phyloP scores from a whole-genome alignment of 257 asterid genomes.

The Solanum tarapatanum region DNA sequence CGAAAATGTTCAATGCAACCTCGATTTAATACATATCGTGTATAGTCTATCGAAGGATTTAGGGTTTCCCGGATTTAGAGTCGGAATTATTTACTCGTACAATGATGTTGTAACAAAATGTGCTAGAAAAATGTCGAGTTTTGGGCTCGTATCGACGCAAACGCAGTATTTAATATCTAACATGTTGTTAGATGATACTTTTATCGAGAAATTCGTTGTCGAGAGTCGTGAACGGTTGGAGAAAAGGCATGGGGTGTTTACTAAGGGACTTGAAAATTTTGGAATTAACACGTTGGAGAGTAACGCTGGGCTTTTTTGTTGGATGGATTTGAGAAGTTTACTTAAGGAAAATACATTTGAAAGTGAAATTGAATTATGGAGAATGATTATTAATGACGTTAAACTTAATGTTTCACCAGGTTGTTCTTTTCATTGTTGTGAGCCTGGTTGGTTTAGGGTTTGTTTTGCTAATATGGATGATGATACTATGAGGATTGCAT shows the following conservation, averaged over 20 bases:
- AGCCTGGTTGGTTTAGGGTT: conserved; percentile 5
- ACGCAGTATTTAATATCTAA: not conserved
- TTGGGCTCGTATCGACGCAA: conserved; percentile 1
- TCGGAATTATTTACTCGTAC: conserved; percentile 8
- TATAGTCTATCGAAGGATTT: conserved; percentile 8
- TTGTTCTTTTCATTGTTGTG: not conserved
- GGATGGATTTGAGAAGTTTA: not conserved
- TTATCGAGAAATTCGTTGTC: not conserved
- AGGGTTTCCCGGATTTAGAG: conserved; percentile 5
- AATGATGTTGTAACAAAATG: not conserved
- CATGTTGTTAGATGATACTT: not conserved
- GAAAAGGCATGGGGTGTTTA: not conserved
- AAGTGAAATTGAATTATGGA: not conserved
- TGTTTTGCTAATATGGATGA: conserved; percentile 5
- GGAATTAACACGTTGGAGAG: not conserved
- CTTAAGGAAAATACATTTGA: not conserved
- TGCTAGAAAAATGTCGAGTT: conserved; percentile 9
- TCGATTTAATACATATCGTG: not conserved
- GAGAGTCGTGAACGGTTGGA: not conserved
- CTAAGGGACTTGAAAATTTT: not conserved
- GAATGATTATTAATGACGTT: not conserved
- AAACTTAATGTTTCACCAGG: not conserved
- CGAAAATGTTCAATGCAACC: not conserved
- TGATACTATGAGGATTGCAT: not conserved
- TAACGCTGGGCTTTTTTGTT: not conserved